phyloP scores from a whole-genome alignment of 75 land plant species.

The Azolla pinnata region DNA sequence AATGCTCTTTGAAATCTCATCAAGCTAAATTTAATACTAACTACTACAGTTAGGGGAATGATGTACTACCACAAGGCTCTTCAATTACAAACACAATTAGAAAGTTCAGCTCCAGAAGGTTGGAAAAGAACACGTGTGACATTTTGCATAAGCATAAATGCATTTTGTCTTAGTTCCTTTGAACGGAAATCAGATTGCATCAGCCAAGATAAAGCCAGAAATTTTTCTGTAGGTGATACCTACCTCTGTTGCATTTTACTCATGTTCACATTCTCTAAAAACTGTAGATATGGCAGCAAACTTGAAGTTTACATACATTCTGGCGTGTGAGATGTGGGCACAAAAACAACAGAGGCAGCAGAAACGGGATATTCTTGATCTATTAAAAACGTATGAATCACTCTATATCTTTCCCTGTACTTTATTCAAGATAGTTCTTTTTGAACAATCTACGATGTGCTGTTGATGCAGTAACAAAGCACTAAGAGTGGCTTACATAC shows the following conservation, averaged over 20 bases:
- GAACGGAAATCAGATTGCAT: too few species aligned
- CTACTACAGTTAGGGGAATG: conserved; percentile 96
- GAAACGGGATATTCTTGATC: conserved; percentile 69
- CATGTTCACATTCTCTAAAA: too few species aligned
- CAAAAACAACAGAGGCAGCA: conserved; percentile 72
- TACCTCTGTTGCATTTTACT: too few species aligned
- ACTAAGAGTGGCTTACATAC: conserved; percentile 86
- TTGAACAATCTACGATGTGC: neutral
- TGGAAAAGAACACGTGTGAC: conserved; percentile 60
- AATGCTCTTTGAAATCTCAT: too few species aligned
- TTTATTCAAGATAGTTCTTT: too few species aligned
- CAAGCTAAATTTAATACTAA: too few species aligned
- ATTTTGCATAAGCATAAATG: too few species aligned
- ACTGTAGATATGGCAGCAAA: too few species aligned
- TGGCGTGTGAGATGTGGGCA: conserved; percentile 95
- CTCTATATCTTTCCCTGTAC: neutral
- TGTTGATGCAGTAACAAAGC: conserved; percentile 64
- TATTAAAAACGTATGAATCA: conserved; percentile 58
- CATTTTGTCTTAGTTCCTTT: too few species aligned
- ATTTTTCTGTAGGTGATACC: too few species aligned
- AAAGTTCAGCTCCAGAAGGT: conserved; percentile 31
- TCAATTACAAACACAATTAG: conserved; percentile 72
- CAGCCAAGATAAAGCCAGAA: too few species aligned
- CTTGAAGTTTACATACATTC: conserved; percentile 91
- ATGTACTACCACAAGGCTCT: conserved; percentile 95